Percentiles rank a stretch among this genome's conserved stretches.
These are phyloP conservation scores for Quercus glauca DNA, from an alignment of 306 rosid species.

Conservation along the genomic window DNA sequence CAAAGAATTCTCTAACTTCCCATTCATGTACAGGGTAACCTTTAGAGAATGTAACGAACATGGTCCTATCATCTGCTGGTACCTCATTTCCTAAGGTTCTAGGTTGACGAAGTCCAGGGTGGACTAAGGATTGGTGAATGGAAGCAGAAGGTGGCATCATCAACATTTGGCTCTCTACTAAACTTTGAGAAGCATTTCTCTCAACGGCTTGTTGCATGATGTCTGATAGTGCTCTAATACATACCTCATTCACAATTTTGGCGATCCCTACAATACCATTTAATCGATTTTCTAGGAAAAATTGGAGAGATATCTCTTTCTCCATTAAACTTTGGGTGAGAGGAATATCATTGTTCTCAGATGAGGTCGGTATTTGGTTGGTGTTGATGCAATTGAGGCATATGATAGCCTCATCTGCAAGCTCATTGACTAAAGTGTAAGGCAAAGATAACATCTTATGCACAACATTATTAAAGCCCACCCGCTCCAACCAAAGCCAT, in stretches of 20 bases:
- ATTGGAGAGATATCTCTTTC: slow-evolving; percentile 34
- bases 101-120: not conserved
- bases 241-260: slow-evolving; percentile 25
- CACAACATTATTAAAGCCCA: slow-evolving; percentile 42
- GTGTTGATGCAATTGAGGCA: slow-evolving; percentile 42
- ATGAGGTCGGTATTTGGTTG: not conserved
- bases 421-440: slow-evolving; percentile 39
- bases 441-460: slow-evolving; percentile 40
- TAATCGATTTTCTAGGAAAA: slow-evolving; percentile 18
- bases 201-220: slow-evolving; percentile 37
- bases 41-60: slow-evolving; percentile 76
- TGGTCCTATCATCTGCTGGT: slow-evolving; percentile 48
- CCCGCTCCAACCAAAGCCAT: slow-evolving; percentile 76
- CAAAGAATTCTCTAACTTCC: slow-evolving; percentile 59
- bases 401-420: slow-evolving; percentile 56
- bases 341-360: slow-evolving; percentile 30
- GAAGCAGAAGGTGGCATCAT: not conserved
- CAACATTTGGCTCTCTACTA: not conserved
- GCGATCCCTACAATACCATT: slow-evolving; percentile 29
- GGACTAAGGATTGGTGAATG: not conserved
- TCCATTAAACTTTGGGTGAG: slow-evolving; percentile 45
- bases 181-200: not conserved
- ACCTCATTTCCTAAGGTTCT: not conserved
- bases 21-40: slow-evolving; percentile 59
- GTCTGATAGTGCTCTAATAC: slow-evolving; percentile 48